Evolutionary conservation across 176 grass and related monocot genomes (phyloP), one percentile per base, ranked within the genome.

Genomic region (Phoenix roebelenii): DNA sequence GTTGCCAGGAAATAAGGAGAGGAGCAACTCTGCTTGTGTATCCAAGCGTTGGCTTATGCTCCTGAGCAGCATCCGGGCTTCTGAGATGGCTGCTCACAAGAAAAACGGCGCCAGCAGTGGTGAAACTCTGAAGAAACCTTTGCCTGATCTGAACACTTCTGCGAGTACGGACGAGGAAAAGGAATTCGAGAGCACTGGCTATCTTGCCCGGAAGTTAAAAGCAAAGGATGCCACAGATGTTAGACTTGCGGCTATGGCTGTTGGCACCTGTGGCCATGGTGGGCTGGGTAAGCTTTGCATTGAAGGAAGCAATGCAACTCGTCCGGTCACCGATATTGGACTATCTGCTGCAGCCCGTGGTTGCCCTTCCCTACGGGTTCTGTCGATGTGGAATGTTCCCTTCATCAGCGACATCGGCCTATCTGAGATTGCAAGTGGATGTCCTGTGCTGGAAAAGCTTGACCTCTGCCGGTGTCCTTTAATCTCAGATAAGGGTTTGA

Each of bases 21-120:
- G 93, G 24, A 79, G 84, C 66, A 73, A 74, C 15, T 85, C 94
- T 57, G 84, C 82, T 1, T 85, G 73, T 63, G 82, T 98, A 28
- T 98, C 88, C 15, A 86, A 84, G 78, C 87, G 81, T 62, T 93
- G 87, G 84, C 88, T 98, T 28, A 57, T 67, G 23, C 49, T 89
- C 25, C 72, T 92, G 55, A 84, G 76, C 52, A 76, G 81, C 76
- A 89, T 92, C 73, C 80, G 81, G 52, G 64, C 84, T 48, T 75
- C 87, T 3, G 93, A 98, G 85, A 55, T 92, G 55, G 18, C 23
- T 1, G 51, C 17, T 55, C 25, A 39, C 50, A 15, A 55, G 12
- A 67, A 55, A 12, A 44, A 44, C 0, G 35, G 35, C 35, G 12
- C 35, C 9, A 18, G n/a, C 52, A 2, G 5, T 4, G 3, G 18